phyloP scores from a whole-genome alignment of 306 rosid species.

The Calophaca sinica region DNA sequence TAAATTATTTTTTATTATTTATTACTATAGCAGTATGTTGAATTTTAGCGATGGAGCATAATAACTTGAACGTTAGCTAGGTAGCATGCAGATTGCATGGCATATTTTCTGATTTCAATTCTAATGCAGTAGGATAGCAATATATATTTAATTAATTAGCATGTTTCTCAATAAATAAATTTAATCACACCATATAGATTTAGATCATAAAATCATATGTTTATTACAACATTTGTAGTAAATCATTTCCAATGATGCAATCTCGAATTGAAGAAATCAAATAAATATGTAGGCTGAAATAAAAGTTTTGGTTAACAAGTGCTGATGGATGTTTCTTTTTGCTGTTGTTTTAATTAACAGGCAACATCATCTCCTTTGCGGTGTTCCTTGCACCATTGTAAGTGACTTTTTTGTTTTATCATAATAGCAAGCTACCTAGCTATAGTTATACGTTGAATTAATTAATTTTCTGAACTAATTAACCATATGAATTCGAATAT shows the following conservation, averaged over 20 bases:
- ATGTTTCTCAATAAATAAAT: neutral
- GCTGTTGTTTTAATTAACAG: conserved; percentile 49
- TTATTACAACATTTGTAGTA: conserved; percentile 8
- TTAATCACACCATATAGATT: neutral
- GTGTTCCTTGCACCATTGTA: conserved; percentile 96
- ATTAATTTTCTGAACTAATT: neutral
- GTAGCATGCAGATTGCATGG: conserved; percentile 35
- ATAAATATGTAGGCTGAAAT: too few species aligned
- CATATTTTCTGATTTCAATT: neutral
- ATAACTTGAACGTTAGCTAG: too few species aligned
- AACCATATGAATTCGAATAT: neutral
- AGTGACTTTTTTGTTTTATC: conserved; percentile 41
- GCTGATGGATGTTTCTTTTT: conserved; percentile 29
- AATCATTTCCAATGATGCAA: neutral
- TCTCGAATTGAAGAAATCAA: too few species aligned
- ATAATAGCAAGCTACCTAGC: too few species aligned
- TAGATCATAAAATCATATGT: too few species aligned
- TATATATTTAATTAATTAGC: neutral
- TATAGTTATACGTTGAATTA: neutral
- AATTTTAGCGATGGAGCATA: too few species aligned
- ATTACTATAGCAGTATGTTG: too few species aligned
- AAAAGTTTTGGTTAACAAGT: neutral
- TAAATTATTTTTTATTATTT: too few species aligned
- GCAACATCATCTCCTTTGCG: conserved; percentile 82
- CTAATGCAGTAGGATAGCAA: neutral